Percentiles rank a stretch among this genome's conserved stretches.
phyloP scores from a whole-genome alignment of 768 basidiomycete genomes.

The Hygrocybe coccinea region DNA sequence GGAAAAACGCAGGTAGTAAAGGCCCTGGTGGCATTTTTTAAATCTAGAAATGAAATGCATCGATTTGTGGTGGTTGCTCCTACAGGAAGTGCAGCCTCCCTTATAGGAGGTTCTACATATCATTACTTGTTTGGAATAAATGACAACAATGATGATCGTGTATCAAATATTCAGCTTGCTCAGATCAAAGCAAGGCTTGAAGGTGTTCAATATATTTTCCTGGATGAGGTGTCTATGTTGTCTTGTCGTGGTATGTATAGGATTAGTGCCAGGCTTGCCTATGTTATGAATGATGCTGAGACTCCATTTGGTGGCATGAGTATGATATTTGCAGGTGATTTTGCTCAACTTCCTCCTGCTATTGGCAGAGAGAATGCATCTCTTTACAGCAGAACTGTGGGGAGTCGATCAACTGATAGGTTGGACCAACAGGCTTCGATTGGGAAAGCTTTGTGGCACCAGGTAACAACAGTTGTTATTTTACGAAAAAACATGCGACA shows the following conservation, averaged over 20 bases:
- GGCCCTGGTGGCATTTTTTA: conserved; percentile 23
- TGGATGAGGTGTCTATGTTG: conserved; percentile 43
- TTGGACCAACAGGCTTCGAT: conserved; percentile 16
- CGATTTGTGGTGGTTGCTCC: conserved; percentile 23
- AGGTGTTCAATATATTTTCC: conserved; percentile 34
- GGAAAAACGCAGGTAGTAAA: conserved; percentile 32
- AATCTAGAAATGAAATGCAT: conserved; percentile 22
- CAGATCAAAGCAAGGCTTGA: conserved; percentile 11
- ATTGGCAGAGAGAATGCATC: conserved; percentile 16
- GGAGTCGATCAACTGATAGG: background rate
- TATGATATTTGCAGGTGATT: conserved; percentile 37
- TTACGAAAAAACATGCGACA: conserved; percentile 32
- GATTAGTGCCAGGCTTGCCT: conserved; percentile 26
- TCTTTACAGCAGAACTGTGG: conserved; percentile 13
- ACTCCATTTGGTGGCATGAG: conserved; percentile 33
- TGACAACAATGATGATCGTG: background rate
- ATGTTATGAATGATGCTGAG: conserved; percentile 12
- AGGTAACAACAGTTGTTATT: conserved; percentile 30
- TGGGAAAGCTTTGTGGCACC: conserved; percentile 30
- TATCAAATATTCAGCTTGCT: conserved; percentile 1
- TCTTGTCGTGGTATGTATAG: conserved; percentile 28
- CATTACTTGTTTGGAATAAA: conserved; percentile 13
- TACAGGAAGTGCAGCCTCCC: conserved; percentile 24
- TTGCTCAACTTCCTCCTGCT: conserved; percentile 30
- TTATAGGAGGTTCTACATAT: conserved; percentile 25